Evolutionary conservation across 176 grass and related monocot species (phyloP).

Genomic region (Hsuehochloa calcarea): DNA sequence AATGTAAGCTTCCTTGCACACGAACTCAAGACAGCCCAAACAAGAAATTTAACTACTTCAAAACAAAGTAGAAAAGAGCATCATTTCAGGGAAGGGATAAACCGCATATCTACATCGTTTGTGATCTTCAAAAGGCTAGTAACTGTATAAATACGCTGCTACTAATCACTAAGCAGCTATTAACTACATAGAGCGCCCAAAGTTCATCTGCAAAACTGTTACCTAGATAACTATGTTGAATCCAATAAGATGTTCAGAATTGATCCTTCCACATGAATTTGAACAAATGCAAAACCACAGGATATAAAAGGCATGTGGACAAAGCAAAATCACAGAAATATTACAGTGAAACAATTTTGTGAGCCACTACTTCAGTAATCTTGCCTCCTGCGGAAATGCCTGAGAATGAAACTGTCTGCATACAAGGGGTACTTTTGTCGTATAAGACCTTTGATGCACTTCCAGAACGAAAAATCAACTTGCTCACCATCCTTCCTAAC

Average conservation of each 20-base stretch:
- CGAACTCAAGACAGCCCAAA: not conserved
- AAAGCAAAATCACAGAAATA: constrained; percentile 29
- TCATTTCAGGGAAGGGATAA: not conserved
- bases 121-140: not conserved
- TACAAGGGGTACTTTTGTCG: constrained; percentile 84
- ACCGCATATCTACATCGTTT: not conserved
- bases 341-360: constrained; percentile 27
- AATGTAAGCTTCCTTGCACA: too few relatives aligned
- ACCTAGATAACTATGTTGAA: not conserved
- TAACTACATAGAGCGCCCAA: not conserved
- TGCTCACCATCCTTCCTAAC: constrained; percentile 70
- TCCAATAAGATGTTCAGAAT: not conserved
- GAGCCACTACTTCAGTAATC: constrained; percentile 35
- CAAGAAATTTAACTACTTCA: not conserved
- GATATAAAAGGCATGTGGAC: constrained; percentile 8
- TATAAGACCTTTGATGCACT: constrained; percentile 96
- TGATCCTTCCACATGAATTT: not conserved
- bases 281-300: constrained; percentile 21
- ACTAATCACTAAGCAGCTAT: not conserved
- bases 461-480: constrained; percentile 97
- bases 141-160: not conserved
- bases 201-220: not conserved
- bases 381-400: constrained; percentile 82
- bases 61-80: not conserved
- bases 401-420: constrained; percentile 83